These are phyloP conservation scores for Candida maris DNA, from an alignment of 805 yeast genomes.

Conservation along the genomic window DNA sequence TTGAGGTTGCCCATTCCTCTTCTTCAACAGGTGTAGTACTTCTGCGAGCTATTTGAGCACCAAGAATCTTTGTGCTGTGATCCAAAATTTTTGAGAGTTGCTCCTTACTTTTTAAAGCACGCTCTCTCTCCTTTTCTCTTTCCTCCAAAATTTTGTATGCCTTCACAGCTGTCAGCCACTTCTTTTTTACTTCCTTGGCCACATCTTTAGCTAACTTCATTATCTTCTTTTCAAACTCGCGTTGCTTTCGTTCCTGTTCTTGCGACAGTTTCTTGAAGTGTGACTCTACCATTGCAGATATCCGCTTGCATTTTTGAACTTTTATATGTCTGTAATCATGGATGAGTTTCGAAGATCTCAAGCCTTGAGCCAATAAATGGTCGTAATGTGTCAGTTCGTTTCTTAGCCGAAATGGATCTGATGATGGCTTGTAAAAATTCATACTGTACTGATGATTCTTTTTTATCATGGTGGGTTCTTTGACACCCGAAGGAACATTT, in stretches of 20 bases:
- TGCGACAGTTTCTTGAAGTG: constrained; percentile 85
- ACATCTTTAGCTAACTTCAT: constrained; percentile 74
- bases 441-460: constrained; percentile 28
- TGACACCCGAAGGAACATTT: constrained; percentile 40
- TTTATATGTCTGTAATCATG: constrained; percentile 62
- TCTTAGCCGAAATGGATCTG: constrained; percentile 38
- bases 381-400: constrained; percentile 58
- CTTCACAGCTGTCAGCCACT: constrained; percentile 88
- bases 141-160: constrained; percentile 71
- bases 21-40: constrained; percentile 28
- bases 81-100: constrained; percentile 85
- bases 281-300: constrained; percentile 78
- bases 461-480: constrained; percentile 37
- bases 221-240: constrained; percentile 70
- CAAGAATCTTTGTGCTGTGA: constrained; percentile 84
- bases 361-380: constrained; percentile 72
- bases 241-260: constrained; percentile 77
- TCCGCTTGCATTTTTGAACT: constrained; percentile 62
- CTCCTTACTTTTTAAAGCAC: constrained; percentile 77
- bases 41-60: constrained; percentile 65
- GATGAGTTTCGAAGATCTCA: constrained; percentile 64
- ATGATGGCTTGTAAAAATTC: constrained; percentile 31
- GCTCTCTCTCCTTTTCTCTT: constrained; percentile 73
- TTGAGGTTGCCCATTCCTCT: constrained; percentile 16
- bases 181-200: constrained; percentile 77